Percentiles rank a stretch among this genome's conserved stretches.
Conservation (phyloP, 768 basidiomycete genomes). For the Amanita jacksonii region DNA sequence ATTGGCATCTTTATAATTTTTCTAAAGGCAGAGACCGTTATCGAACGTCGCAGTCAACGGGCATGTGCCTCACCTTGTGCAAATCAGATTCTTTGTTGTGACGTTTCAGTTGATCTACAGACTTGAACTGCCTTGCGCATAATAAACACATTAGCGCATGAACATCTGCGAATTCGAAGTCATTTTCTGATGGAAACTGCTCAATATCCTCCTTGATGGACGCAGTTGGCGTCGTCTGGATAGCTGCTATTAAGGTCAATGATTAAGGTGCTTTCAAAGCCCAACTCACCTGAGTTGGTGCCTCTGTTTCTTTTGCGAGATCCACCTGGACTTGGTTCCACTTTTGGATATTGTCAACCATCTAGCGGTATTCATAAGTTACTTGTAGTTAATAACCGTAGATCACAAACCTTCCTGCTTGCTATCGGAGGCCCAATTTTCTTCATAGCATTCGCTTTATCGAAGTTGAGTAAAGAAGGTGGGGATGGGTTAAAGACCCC, state of each 20-base stretch:
- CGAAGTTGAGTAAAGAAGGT: neutral
- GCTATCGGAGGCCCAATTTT: constrained; percentile 77
- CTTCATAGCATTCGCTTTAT: constrained; percentile 35
- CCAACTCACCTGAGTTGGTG: neutral
- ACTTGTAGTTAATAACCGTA: neutral
- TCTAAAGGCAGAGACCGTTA: too few relatives aligned
- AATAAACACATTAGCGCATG: constrained; percentile 73
- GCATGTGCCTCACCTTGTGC: constrained; percentile 81
- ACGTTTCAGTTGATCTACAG: constrained; percentile 71
- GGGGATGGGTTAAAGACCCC: constrained; percentile 15
- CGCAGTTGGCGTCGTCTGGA: constrained; percentile 4
- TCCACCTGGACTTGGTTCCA: constrained; percentile 97
- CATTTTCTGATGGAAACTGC: constrained; percentile 38
- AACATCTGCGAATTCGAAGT: constrained; percentile 80
- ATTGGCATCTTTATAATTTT: constrained; percentile 69
- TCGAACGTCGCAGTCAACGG: too few relatives aligned
- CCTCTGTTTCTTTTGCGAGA: constrained; percentile 38
- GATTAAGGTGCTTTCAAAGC: neutral
- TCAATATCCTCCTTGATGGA: constrained; percentile 16
- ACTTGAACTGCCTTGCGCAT: constrained; percentile 91
- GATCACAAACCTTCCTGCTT: constrained; percentile 62
- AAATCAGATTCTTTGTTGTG: constrained; percentile 92
- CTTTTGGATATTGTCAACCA: constrained; percentile 84
- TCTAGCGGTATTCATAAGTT: constrained; percentile 35
- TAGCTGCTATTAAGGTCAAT: neutral